Conservation (phyloP, 768 basidiomycete species). For the Hemileccinum rubropunctum region DNA sequence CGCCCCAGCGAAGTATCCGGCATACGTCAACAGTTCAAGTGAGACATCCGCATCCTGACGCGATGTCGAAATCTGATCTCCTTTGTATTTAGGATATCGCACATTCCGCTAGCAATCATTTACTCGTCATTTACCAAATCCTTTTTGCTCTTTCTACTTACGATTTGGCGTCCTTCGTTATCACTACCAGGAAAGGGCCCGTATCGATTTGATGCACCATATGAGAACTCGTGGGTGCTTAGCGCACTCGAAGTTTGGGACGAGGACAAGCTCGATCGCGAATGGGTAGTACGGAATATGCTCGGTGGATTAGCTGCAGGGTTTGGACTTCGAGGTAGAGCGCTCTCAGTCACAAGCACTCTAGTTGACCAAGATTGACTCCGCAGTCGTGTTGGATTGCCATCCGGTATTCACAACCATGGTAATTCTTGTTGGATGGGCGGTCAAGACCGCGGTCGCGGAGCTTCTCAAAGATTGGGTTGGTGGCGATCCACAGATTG, state of each 20-base stretch:
- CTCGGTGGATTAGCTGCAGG: constrained; percentile 86
- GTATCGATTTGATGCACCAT: constrained; percentile 24
- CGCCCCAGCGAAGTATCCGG: constrained; percentile 37
- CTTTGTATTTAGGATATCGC: constrained; percentile 49
- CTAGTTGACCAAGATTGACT: constrained; percentile 1
- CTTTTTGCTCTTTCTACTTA: constrained; percentile 77
- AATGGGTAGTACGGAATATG: constrained; percentile 82
- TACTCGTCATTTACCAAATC: constrained; percentile 85
- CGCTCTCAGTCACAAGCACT: not conserved
- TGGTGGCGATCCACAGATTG: constrained; percentile 51
- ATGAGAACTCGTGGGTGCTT: constrained; percentile 35
- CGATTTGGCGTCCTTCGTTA: constrained; percentile 67
- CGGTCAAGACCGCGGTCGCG: constrained; percentile 61
- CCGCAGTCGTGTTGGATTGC: constrained; percentile 70
- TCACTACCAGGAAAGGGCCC: constrained; percentile 16
- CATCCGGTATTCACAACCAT: constrained; percentile 71
- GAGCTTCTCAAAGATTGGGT: constrained; percentile 65
- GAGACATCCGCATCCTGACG: not conserved
- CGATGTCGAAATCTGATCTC: not conserved
- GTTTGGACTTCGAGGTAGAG: constrained; percentile 75
- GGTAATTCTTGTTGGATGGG: constrained; percentile 77
- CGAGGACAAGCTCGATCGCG: constrained; percentile 73
- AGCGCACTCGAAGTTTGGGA: constrained; percentile 57
- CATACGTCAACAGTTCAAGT: constrained; percentile 65
- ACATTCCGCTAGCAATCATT: constrained; percentile 75